Base-by-base conservation (phyloP, 208 protist genomes). In the Acanthamoeba sp. region DNA sequence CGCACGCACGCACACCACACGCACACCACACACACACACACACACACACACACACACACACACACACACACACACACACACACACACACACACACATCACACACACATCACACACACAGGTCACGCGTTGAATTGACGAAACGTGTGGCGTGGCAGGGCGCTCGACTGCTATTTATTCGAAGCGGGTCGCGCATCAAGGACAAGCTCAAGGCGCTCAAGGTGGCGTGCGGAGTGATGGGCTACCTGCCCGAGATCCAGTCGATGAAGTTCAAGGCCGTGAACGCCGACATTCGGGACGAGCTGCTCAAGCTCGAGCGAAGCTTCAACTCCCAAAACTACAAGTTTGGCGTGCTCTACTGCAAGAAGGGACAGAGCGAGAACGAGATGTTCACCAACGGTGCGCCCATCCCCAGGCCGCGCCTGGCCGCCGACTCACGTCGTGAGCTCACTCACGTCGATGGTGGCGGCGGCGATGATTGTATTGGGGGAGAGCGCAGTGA, bases 381-480 rank as follows among this genome's bases (percentile, higher is more conserved):
- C 84, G 36, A 91, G 36, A 91, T 91, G 84, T 91, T 91, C 55
- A 91, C 29, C 84, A 91, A 91, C 32, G 36, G 84, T 91, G 24
- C 45, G 29, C 18, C n/a, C 82, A 42, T 24, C 9, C 34, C 34
- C 36, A n/a, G n/a, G n/a, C n/a, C n/a, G n/a, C 76, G 9, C 76
- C 1, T 32, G 36, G 18, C 36, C 22, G 42, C 2, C 29, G 42
- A 38, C 14, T 22, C n/a, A 73, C 4, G 20, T 52, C 38, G 48
- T 29, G 1, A 64, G 38, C 38, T 36, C 7, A 85, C 36, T 59
- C 36, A 85, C 76, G 10, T 14, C 40, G 36, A 34, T 36, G 9
- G 88, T 93, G 29, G 38, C 62, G 82, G 20, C 22, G 16, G 22
- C 55, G 22, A 27, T 62, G 16, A 62, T 78, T 27, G 24, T 84